Conservation (phyloP, 1,284 basidiomycete species). For the Melanopsichium pennsylvanicum region DNA sequence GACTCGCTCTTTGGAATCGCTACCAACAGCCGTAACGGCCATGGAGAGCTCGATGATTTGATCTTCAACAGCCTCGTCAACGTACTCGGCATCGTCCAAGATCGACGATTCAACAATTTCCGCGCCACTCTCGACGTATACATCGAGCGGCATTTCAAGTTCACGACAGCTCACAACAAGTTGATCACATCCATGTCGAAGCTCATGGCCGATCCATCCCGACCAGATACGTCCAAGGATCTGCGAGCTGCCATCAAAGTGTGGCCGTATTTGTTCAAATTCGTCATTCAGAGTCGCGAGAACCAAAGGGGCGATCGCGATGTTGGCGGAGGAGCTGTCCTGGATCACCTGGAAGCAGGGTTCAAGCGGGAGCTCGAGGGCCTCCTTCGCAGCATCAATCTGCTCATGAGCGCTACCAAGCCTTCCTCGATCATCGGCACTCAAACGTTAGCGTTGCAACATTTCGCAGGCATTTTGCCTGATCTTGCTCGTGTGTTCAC, state of each 20-base stretch:
- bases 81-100: slow-evolving; percentile 81
- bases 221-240: slow-evolving; percentile 77
- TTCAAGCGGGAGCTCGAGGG: slow-evolving; percentile 74
- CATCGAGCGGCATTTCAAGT: slow-evolving; percentile 82
- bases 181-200: slow-evolving; percentile 76
- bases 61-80: slow-evolving; percentile 91
- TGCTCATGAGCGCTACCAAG: slow-evolving; percentile 83
- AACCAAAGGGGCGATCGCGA: slow-evolving; percentile 80
- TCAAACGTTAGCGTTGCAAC: slow-evolving; percentile 80
- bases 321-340: slow-evolving; percentile 75
- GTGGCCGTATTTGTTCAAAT: slow-evolving; percentile 94
- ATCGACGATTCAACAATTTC: slow-evolving; percentile 85
- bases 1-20: slow-evolving; percentile 92
- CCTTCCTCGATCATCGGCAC: slow-evolving; percentile 90
- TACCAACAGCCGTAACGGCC: slow-evolving; percentile 76
- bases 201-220: slow-evolving; percentile 78
- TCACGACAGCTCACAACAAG: slow-evolving; percentile 57
- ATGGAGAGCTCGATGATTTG: slow-evolving; percentile 81
- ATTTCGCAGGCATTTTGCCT: slow-evolving; percentile 90
- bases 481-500: slow-evolving; percentile 70
- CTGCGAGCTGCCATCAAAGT: slow-evolving; percentile 91
- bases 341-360: slow-evolving; percentile 81
- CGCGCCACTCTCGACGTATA: slow-evolving; percentile 91
- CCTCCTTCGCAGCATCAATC: slow-evolving; percentile 81
- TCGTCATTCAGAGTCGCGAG: slow-evolving; percentile 86